Conservation (phyloP, 371 early-diverging fungal genomes). For the Phascolomyces articulosus region DNA sequence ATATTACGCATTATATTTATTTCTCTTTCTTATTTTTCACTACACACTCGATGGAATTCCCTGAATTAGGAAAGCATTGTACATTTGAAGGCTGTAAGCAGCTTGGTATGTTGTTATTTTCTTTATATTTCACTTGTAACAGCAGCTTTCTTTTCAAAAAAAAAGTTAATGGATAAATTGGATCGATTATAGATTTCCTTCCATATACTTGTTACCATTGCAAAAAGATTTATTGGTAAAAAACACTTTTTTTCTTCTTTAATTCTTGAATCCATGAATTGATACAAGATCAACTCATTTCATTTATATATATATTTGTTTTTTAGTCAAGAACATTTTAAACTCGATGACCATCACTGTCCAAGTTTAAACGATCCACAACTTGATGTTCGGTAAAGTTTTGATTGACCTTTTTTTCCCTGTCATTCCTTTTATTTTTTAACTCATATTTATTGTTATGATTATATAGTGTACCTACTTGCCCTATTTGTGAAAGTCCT, state of each 20-base stretch:
- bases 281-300: too few species aligned
- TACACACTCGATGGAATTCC: conserved; percentile 51
- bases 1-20: background rate
- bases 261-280: too few species aligned
- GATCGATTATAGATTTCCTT: conserved; percentile 53
- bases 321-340: conserved; percentile 64
- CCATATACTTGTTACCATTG: conserved; percentile 63
- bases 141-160: background rate
- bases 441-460: too few species aligned
- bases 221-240: conserved; percentile 58
- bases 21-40: background rate
- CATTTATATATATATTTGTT: background rate
- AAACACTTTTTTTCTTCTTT: background rate
- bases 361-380: conserved; percentile 47
- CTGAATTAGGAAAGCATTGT: conserved; percentile 59
- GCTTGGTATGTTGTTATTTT: conserved; percentile 28
- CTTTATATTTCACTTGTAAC: too few species aligned
- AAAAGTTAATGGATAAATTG: background rate
- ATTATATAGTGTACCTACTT: conserved; percentile 55
- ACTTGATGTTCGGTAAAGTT: conserved; percentile 52
- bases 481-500: conserved; percentile 66
- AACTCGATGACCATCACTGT: conserved; percentile 58
- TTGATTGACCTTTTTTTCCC: too few species aligned
- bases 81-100: conserved; percentile 48
- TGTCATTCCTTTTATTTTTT: too few species aligned